Base-by-base conservation (phyloP, 345 rosid species). In the Nasturtium officinale region DNA sequence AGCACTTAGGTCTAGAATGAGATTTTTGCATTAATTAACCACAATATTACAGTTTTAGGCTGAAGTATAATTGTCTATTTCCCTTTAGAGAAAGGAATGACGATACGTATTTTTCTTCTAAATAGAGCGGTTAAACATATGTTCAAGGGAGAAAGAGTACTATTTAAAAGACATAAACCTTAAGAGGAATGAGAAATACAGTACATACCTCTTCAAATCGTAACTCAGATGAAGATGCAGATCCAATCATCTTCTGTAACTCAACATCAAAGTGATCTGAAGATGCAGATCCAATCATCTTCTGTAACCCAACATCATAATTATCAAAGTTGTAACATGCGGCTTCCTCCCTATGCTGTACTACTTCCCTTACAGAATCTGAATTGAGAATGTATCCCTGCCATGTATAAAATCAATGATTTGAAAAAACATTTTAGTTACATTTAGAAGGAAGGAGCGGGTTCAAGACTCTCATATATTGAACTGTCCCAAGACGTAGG, bases 121-220 rank as follows among this genome's bases (percentile, higher is more conserved):
- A 28, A 28, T 51, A 40, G 37, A 51, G 37, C 13, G 29, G 16
- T 37, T 26, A 13, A 21, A 63, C 57, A 30, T 18, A 25, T 11
- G 12, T 62, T 25, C 17, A 69, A 33, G 68, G 37, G 20, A 70
- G 51, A 69, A 47, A n/a, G 13, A 56, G 2, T 21, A 70, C 71
- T 63, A 5, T 38, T 64, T 29, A 55, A 28, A 63, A 77, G 38
- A 62, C 45, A 62, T 37, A 11, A 54, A 55, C 26, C 52, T 17
- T 70, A 46, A 54, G 37, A 55, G 13, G 30, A 29, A 23, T 48
- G 48, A 50, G 56, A 64, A 56, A 63, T 76, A 21, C 16, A 29
- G 72, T 51, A 58, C 65, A 60, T 78, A 88, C 94, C 94, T 83
- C 82, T 10, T 72, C 83, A 63, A 63, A 65, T 67, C 65, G 89